Conservation (phyloP, 2,329 filamentous ascomycete species). For the Exophiala lecanii-corni region DNA sequence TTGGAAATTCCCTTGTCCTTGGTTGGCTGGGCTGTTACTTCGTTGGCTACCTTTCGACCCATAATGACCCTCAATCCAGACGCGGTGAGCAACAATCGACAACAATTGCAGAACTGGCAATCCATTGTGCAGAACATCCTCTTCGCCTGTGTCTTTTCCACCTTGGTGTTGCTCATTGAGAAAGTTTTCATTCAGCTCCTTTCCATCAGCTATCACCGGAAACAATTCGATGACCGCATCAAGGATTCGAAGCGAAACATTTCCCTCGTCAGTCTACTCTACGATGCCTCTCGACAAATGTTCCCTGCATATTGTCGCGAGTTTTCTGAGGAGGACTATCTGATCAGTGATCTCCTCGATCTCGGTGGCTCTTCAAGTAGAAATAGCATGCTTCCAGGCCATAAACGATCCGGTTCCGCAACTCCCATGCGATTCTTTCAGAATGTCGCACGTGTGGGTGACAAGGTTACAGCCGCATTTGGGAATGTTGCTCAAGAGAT, state of each 20-base stretch:
- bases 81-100: conserved; percentile 15
- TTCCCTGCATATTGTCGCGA: conserved; percentile 92
- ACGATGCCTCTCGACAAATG: conserved; percentile 79
- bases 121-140: conserved; percentile 55
- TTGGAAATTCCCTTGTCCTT: conserved; percentile 59
- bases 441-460: conserved; percentile 74
- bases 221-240: conserved; percentile 66
- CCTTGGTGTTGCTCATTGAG: conserved; percentile 54
- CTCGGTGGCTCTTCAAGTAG: conserved; percentile 58
- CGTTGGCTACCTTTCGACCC: conserved; percentile 55
- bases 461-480: conserved; percentile 89
- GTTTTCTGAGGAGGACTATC: conserved; percentile 85
- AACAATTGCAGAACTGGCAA: conserved; percentile 45
- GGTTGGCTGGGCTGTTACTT: conserved; percentile 56
- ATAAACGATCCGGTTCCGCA: conserved; percentile 55
- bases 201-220: conserved; percentile 64
- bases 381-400: conserved; percentile 34
- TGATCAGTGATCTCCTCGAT: conserved; percentile 81
- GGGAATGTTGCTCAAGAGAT: conserved; percentile 92
- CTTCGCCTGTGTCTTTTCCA: conserved; percentile 53
- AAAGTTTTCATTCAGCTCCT: conserved; percentile 61
- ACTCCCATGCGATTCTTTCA: conserved; percentile 75
- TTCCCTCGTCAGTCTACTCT: conserved; percentile 74
- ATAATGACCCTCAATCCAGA: conserved; percentile 43
- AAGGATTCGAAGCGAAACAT: conserved; percentile 86